Conservation (phyloP, 2,329 filamentous ascomycete genomes). For the Cladosporium velox region DNA sequence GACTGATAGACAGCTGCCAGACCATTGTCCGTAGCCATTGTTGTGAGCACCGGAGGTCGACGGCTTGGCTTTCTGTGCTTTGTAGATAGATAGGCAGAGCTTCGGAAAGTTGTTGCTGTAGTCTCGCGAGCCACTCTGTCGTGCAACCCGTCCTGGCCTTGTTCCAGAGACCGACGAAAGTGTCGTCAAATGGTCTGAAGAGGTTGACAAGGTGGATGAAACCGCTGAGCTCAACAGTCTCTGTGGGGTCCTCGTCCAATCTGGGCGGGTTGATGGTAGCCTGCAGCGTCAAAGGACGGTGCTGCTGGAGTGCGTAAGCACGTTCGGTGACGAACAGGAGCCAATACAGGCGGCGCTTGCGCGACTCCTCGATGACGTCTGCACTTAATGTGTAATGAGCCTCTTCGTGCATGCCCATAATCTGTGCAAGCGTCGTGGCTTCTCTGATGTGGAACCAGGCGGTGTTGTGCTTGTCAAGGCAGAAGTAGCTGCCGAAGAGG, state of each 20-base stretch:
- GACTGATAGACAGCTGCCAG: constrained; percentile 71
- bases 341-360: constrained; percentile 62
- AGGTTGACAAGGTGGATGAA: constrained; percentile 63
- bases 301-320: constrained; percentile 64
- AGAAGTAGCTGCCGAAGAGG: constrained; percentile 62
- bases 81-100: constrained; percentile 59
- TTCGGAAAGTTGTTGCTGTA: constrained; percentile 55
- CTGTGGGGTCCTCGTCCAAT: constrained; percentile 53
- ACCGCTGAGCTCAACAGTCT: constrained; percentile 57
- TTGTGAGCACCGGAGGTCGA: constrained; percentile 68
- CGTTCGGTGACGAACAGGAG: constrained; percentile 64
- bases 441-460: constrained; percentile 65
- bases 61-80: constrained; percentile 66
- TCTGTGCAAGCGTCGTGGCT: constrained; percentile 61
- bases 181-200: constrained; percentile 64
- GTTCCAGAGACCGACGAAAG: constrained; percentile 66
- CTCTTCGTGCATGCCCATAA: constrained; percentile 62
- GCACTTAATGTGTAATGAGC: constrained; percentile 51
- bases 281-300: constrained; percentile 63
- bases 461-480: constrained; percentile 62
- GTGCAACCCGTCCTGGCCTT: constrained; percentile 53
- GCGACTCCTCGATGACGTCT: constrained; percentile 54
- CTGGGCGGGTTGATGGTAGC: constrained; percentile 59
- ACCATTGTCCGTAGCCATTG: constrained; percentile 71
- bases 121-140: constrained; percentile 48